These are phyloP conservation scores for Schrenkiella parvula DNA, from an alignment of 345 rosid genomes.

Conservation along the genomic window DNA sequence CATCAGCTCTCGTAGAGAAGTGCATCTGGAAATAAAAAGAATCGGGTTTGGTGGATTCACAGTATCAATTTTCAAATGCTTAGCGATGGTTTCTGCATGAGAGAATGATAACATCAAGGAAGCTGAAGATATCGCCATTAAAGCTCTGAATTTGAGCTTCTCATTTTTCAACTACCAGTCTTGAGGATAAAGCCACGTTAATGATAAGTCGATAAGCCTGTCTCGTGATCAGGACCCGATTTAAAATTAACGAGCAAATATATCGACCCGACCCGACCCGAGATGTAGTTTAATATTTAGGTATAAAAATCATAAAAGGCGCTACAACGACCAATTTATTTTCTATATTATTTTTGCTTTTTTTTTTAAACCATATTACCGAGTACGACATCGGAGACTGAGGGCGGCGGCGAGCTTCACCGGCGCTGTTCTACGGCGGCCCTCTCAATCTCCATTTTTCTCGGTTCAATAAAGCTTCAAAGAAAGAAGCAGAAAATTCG, in stretches of 20 bases:
- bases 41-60: slow-evolving; percentile 30
- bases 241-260: neutral
- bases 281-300: neutral
- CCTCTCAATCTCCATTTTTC: slow-evolving; percentile 30
- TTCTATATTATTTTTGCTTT: neutral
- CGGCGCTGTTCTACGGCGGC: slow-evolving; percentile 28
- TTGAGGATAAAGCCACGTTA: neutral
- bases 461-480: slow-evolving; percentile 17
- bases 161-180: neutral
- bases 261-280: neutral
- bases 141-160: slow-evolving; percentile 25
- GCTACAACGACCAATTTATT: slow-evolving; percentile 33
- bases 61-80: neutral
- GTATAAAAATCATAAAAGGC: slow-evolving; percentile 29
- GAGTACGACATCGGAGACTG: slow-evolving; percentile 31
- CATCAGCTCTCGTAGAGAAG: slow-evolving; percentile 51
- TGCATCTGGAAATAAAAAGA: slow-evolving; percentile 47
- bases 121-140: slow-evolving; percentile 43
- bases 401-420: slow-evolving; percentile 33
- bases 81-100: slow-evolving; percentile 4
- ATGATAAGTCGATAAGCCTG: slow-evolving; percentile 13
- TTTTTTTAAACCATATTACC: neutral
- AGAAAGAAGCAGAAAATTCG: neutral
- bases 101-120: slow-evolving; percentile 16
- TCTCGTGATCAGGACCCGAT: slow-evolving; percentile 4